Evolutionary conservation across 1,284 basidiomycete genomes (phyloP), one percentile per base, ranked within the genome.

Genomic region (Vanrija sp.): DNA sequence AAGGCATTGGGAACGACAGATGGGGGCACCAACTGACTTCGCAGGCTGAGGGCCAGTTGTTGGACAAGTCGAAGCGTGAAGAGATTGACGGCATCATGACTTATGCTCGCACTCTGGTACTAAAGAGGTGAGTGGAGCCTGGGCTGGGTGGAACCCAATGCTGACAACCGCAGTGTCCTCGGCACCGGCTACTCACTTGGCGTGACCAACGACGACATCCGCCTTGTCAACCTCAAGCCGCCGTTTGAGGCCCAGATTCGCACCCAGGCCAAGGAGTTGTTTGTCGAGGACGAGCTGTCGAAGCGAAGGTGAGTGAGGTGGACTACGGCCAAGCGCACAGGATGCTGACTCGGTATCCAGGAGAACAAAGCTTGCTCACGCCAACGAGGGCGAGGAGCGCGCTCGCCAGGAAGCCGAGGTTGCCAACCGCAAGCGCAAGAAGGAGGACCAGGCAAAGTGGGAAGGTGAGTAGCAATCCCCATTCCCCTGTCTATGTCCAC

Each of bases 251-350:
- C 68, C 18, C 78, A 78, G 45, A 69, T 82, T 31, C 67, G 77
- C 50, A 62, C 64, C 19, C 78, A 78, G 54, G 77, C 78, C 5
- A 78, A 79, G 60, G 78, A 81, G 57, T 68, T 82, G 19, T 68
- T 82, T 59, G 73, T 82, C n/a, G 80, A 82, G 57, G 81, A 82
- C 45, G 80, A 81, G 64, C 63, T 82, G 25, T 69, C 77, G n/a
- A 65, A 76, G 54, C 57, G 79, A 52, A 64, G 76, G 77, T 77
- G 52, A 59, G 75, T 61, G 24, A 9, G n/a, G 16, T 5, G 7
- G n/a, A 10, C n/a, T 46, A 60, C 41, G 18, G 51, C 52, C 47
- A 18, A 51, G n/a, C 47, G 15, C 2, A 14, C 51, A 27, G 16
- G n/a, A n/a, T 23, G 46, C 7, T 44, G 23, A 18, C 14, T 39